Base-by-base conservation (phyloP, 2,329 filamentous ascomycete genomes). In the Lachnellula arida region DNA sequence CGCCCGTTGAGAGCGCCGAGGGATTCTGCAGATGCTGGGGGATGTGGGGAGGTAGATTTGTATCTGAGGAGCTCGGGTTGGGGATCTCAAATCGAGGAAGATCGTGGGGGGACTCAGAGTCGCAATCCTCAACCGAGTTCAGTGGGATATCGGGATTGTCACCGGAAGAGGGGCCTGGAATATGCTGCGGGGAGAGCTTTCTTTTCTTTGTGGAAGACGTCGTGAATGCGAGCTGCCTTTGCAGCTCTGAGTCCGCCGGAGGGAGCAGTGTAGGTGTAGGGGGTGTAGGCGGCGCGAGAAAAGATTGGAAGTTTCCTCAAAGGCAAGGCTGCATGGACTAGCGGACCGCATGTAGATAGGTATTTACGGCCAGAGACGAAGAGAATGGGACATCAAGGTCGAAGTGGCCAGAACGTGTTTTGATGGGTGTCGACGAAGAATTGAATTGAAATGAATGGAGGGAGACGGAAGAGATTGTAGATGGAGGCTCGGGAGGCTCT, bases 141-240 rank as follows among this genome's bases (percentile, higher is more conserved):
- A 68, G 54, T 42, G 67, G 65, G 39, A 63, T 65, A 51, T 71
- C 69, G 39, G 64, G 63, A 46, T 63, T 62, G 57, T 53, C 62
- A 53, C 63, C 58, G 28, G 60, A 51, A 46, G 60, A 50, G 46
- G 63, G 62, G 53, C 39, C 59, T 57, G 57, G 55, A 51, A 54
- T 57, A 51, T 60, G 61, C 55, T 64, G 61, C 51, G 67, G 63
- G 60, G 81, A 83, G 66, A 86, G 80, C 80, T 82, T 86, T 78
- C 83, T 80, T 83, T 86, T 87, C 82, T 86, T 87, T 80, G 76
- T 78, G 77, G 82, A 86, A 83, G 83, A 86, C 84, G 84, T 87
- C 74, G 80, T 87, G 84, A 81, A 77, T 72, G 78, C 75, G 84
- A 86, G 84, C 84, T 85, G 82, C 83, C 71, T 71, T 44, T 68